phyloP scores from a whole-genome alignment of 768 basidiomycete species.

The Cystofilobasidium macerans region DNA sequence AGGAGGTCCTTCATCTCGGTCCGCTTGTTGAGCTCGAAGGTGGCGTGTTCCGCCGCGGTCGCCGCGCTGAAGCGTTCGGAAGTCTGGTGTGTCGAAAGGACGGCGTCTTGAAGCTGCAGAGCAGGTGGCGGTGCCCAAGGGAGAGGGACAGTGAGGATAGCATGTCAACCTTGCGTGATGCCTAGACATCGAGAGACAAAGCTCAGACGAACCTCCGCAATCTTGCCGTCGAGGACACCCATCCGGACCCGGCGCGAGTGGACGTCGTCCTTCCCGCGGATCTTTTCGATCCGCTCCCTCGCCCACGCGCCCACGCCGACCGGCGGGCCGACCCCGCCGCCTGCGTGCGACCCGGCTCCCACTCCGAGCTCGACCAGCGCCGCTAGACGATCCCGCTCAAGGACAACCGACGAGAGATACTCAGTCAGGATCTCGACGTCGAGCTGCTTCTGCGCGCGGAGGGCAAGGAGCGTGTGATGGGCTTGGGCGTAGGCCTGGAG shows the following conservation, averaged over 20 bases:
- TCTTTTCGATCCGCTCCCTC: constrained; percentile 79
- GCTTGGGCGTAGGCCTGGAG: constrained; percentile 86
- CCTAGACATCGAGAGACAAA: too few species aligned
- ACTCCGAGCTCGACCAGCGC: constrained; percentile 51
- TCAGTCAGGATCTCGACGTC: constrained; percentile 96
- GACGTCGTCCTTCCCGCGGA: constrained; percentile 88
- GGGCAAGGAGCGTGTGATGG: constrained; percentile 83
- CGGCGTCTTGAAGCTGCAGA: constrained; percentile 92
- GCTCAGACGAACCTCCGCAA: constrained; percentile 68
- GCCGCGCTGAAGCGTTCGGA: constrained; percentile 94
- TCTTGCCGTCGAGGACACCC: constrained; percentile 80
- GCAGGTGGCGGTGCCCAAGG: too few species aligned
- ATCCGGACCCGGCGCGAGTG: constrained; percentile 85
- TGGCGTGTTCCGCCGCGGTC: constrained; percentile 75
- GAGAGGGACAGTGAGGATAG: background rate
- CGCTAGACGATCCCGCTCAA: constrained; percentile 82
- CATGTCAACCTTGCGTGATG: too few species aligned
- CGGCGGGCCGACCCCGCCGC: constrained; percentile 51
- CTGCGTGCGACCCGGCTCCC: background rate
- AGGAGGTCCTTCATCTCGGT: constrained; percentile 96
- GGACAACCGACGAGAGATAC: constrained; percentile 82
- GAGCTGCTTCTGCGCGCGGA: constrained; percentile 95
- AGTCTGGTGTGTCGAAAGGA: constrained; percentile 86
- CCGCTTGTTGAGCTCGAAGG: constrained; percentile 83
- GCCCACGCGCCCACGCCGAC: constrained; percentile 83